Base-by-base conservation (phyloP, 2,329 filamentous ascomycete species). In the Aspergillus piperis region DNA sequence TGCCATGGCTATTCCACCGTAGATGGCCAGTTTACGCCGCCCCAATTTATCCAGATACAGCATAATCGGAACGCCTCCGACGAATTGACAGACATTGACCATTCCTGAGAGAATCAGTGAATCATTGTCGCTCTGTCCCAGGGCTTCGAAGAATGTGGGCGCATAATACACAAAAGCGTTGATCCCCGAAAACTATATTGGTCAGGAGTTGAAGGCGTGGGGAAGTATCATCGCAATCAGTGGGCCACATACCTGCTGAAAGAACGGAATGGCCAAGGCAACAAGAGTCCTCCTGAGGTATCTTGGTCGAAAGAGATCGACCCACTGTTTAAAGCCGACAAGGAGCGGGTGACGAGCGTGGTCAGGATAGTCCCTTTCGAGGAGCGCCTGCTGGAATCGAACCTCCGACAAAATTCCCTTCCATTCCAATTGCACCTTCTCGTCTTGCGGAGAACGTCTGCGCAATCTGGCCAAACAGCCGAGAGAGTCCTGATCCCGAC, bases 121-220 rank as follows among this genome's bases (percentile, higher is more conserved):
- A 1, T 71, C 67, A 0, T 72, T 62, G 1, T 63, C 60, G 7
- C 78, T 78, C 27, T 64, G 62, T 0, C 11, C 81, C 62, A 23
- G 73, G 74, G 78, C 77, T 3, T 77, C 79, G 5, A 81, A 80
- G 1, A 83, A 68, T 0, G 76, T 80, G 0, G 81, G 80, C 0
- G 75, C 70, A 65, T 82, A 83, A 71, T 82, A 82, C 38, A 84
- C 81, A 1, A 83, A 69, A 0, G 80, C 80, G 55, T 81, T 81
- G 59, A 80, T 78, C 1, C 75, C 73, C 2, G 65, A 66, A 59
- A 80, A 78, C 62, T 81, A 59, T 8, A 36, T 13, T 32, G 48
- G 25, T 32, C 3, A 44, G 41, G 19, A 23, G 13, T 3, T 23
- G 41, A 13, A 13, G 2, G 0, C 10, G 13, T 3, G 41, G 21